phyloP scores from a whole-genome alignment of 2,329 filamentous ascomycete genomes.

The Aspergillus amoenus region DNA sequence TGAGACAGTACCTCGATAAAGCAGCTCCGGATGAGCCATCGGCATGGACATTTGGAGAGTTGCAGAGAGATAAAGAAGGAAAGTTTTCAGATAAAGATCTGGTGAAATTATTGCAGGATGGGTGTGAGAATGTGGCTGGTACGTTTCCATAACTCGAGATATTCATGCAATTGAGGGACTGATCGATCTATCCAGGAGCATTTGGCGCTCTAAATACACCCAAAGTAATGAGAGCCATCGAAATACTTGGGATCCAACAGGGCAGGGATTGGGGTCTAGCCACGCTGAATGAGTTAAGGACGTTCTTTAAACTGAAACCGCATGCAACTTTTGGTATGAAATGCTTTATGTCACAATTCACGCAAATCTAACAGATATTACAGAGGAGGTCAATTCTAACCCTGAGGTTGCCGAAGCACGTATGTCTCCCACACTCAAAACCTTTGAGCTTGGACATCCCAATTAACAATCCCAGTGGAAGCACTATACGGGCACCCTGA shows the following conservation, averaged over 20 bases:
- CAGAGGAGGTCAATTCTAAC: conserved; percentile 43
- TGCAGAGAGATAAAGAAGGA: conserved; percentile 51
- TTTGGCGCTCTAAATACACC: conserved; percentile 62
- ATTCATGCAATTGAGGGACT: not conserved
- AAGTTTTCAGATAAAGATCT: conserved; percentile 59
- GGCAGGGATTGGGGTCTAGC: conserved; percentile 61
- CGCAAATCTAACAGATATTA: not conserved
- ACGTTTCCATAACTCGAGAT: conserved; percentile 17
- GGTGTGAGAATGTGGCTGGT: conserved; percentile 57
- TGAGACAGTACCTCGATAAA: conserved; percentile 40
- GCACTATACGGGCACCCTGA: conserved; percentile 52
- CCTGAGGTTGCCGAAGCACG: conserved; percentile 21
- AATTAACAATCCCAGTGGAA: conserved; percentile 33
- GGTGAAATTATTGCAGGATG: conserved; percentile 52
- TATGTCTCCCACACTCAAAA: conserved; percentile 34
- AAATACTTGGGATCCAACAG: conserved; percentile 62
- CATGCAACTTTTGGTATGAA: conserved; percentile 45
- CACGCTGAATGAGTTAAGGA: conserved; percentile 58
- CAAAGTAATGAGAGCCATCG: conserved; percentile 58
- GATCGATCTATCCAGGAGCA: conserved; percentile 39
- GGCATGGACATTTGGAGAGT: conserved; percentile 49
- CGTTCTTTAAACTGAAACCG: conserved; percentile 52
- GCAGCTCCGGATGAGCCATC: conserved; percentile 45
- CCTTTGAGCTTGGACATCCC: not conserved
- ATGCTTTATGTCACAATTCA: not conserved